These are phyloP conservation scores for Podila minutissima DNA, from an alignment of 192 early-diverging fungal genomes.

Conservation along the genomic window DNA sequence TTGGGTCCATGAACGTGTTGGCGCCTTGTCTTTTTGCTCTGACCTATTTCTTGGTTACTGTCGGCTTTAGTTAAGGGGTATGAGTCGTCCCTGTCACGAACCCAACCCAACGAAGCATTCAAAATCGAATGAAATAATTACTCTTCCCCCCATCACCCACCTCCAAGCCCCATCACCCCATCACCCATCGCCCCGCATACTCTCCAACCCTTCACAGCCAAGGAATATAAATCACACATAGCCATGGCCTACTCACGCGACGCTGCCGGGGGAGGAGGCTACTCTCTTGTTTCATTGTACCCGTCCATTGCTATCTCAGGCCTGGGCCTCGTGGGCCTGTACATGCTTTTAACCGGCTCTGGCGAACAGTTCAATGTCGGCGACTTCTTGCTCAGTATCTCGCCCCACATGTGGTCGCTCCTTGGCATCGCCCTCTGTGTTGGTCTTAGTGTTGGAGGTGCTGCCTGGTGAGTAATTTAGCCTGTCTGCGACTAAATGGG, in stretches of 20 bases:
- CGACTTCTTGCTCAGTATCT: slow-evolving; percentile 75
- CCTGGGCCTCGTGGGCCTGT: slow-evolving; percentile 71
- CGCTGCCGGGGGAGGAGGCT: slow-evolving; percentile 4
- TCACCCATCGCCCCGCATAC: not conserved
- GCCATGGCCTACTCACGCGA: slow-evolving; percentile 40
- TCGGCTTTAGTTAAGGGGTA: slow-evolving; percentile 3
- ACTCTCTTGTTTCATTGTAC: slow-evolving; percentile 17
- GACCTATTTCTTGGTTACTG: not conserved
- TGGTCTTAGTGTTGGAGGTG: slow-evolving; percentile 90
- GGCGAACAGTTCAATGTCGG: slow-evolving; percentile 92
- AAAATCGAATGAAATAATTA: not conserved
- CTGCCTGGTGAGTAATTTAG: slow-evolving; percentile 77
- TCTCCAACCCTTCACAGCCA: slow-evolving; percentile 4
- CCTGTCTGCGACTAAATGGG: not conserved
- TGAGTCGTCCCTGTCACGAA: not conserved
- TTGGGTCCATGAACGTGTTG: no score
- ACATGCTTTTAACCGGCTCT: slow-evolving; percentile 88
- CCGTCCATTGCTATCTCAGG: slow-evolving; percentile 37
- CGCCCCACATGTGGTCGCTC: slow-evolving; percentile 91
- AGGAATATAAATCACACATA: not conserved
- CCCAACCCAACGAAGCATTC: not conserved
- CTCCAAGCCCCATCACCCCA: not conserved
- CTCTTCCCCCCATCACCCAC: not conserved
- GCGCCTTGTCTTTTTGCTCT: no score
- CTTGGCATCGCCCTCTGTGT: slow-evolving; percentile 88